Evolutionary conservation across 805 yeast genomes (phyloP), one percentile per base, ranked within the genome.

Genomic region (Starmerella khaoyaiensis): DNA sequence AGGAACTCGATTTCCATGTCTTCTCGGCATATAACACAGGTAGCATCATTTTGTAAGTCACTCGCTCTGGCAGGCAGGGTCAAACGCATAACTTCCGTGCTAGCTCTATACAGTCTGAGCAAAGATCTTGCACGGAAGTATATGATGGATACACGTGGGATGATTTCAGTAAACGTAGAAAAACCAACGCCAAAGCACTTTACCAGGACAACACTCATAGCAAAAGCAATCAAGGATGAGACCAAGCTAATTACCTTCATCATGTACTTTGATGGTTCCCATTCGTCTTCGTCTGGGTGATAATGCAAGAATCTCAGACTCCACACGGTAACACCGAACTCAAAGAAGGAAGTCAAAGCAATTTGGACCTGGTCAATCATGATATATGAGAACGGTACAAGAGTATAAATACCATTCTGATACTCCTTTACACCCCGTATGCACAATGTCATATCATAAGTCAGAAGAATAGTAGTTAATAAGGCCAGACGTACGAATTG

Each of bases 21-120:
- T 48, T 90, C 97, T 49, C 94, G 74, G 60, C 98, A 87, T 28
- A 87, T 79, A 44, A 83, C 83, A 59, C 98, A 79, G 19, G 80
- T 54, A 54, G 63, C 60, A 41, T 76, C 78, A 15, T 73, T 66
- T 5, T 61, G 69, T 40, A 80, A 62, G 31, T 80, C 86, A 21
- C 61, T 70, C 10, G 57, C 63, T 1, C 76, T 62, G 3, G 94
- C 93, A 42, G 72, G 68, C 6, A 62, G 60, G 35, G 90, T 63
- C 44, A 68, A 72, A 20, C 65, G 62, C 44, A 79, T 83, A 51
- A 90, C 61, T 48, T 74, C 71, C 33, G 70, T 69, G 9, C 79
- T 60, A 14, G 65, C 63, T 15, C 47, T 47, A 3, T 53, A 37
- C 38, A 53, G 55, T 23, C 52, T 50, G 16, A 44, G n/a, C 32